Conservation (phyloP, 2,329 filamentous ascomycete species). For the Calonectria crousiana region DNA sequence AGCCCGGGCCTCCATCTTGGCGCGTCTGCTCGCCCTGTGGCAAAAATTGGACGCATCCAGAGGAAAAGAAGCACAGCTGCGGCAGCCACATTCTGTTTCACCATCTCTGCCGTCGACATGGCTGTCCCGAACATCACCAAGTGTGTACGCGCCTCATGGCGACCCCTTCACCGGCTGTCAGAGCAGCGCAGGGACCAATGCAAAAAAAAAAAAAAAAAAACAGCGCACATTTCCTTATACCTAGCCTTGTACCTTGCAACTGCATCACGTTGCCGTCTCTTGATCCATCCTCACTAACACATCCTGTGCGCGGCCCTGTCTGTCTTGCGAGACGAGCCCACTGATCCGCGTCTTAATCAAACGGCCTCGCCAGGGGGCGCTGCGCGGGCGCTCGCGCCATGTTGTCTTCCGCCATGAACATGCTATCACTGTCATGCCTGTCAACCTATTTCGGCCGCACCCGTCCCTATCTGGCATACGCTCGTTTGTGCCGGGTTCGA, state of each 20-base stretch:
- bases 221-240: background rate
- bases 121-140: background rate
- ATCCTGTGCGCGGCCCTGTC: slow-evolving; percentile 7
- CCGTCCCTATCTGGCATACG: slow-evolving; percentile 15
- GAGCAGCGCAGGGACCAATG: background rate
- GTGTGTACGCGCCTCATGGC: background rate
- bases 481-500: slow-evolving; percentile 12
- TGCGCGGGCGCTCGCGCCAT: slow-evolving; percentile 4
- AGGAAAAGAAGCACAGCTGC: background rate
- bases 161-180: slow-evolving; percentile 4
- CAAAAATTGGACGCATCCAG: background rate
- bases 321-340: slow-evolving; percentile 12
- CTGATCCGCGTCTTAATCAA: slow-evolving; percentile 27
- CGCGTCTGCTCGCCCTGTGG: background rate
- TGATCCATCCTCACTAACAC: background rate
- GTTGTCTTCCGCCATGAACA: background rate
- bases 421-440: background rate
- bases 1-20: background rate
- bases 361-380: slow-evolving; percentile 4
- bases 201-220: no score
- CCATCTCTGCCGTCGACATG: background rate
- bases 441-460: slow-evolving; percentile 6
- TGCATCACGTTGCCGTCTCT: background rate
- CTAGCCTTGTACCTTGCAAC: background rate
- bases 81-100: background rate